Base-by-base conservation (phyloP, 2,329 filamentous ascomycete genomes). In the Fusarium albosuccineum region DNA sequence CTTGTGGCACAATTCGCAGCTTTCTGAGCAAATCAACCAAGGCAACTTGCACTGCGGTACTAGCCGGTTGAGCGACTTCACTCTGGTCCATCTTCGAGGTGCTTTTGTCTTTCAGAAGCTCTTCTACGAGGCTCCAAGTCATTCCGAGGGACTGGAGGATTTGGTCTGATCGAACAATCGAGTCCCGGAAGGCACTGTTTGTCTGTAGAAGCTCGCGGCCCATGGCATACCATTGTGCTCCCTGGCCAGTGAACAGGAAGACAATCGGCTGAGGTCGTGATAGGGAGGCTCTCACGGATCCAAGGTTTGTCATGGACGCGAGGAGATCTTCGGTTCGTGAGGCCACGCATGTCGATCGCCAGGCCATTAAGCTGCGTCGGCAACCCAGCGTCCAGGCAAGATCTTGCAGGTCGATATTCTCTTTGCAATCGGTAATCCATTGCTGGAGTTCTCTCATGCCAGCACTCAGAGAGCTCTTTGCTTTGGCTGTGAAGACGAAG, bases 1-100 rank as follows among this genome's bases (percentile, higher is more conserved):
- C 70, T 5, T 56, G 17, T 0, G 77, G 76, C 2, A 22, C 33
- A 17, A 82, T 64, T 3, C 75, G 73, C 14, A 52, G 54, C 9
- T 27, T 11, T 1, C 16, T 53, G 2, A 68, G 36, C 5, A 68
- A 39, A 16, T 66, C 63, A 3, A 68, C 63, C 0, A 67, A 34
- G 16, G 57, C 64, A 5, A 67, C 53, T 2, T 68, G 66, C 2
- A 68, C 29, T 7, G 66, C 66, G 1, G 60, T 67, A 9, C 36
- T 56, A 5, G 54, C 26, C 26, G 64, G 57, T 8, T 67, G 66
- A 1, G 57, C 57, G 5, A 54, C 61, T 7, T 42, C 40, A 3
- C 52, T 48, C 7, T 67, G 45, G 3, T 40, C 57, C 0, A 67
- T 49, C 14, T 51, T 57, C 1, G 57, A 49, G 0, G 41, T 44